Base-by-base conservation (phyloP, 345 rosid species). In the Boechera divaricarpa region DNA sequence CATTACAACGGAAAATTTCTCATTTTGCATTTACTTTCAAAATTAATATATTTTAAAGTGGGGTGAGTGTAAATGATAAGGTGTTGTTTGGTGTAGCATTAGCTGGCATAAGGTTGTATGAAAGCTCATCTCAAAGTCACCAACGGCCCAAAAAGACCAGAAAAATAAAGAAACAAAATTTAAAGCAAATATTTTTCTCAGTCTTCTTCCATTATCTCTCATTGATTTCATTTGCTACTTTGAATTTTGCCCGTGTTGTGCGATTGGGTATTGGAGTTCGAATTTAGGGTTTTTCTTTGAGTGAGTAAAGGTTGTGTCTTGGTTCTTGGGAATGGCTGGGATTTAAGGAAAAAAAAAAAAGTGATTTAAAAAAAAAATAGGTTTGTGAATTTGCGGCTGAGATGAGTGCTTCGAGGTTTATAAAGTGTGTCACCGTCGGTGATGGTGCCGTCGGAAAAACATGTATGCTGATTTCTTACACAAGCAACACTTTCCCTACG, bases 381-480 rank as follows among this genome's bases (percentile, higher is more conserved):
- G 1, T 59, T 58, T 63, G 1, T 57, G 53, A 39, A 57, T 52
- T 67, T 72, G 55, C 63, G 60, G 72, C 21, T 61, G 71, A 77
- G 77, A 94, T 91, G 97, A 91, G 92, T 60, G 97, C 98, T 45
- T 91, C 94, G 44, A 87, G 94, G 89, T 94, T 92, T 84, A 91
- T 91, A 13, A 94, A 94, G 97, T 94, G 98, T 83, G 97, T 90
- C 10, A 94, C 98, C 36, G 98, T 94, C 78, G 97, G 98, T 71
- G 98, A 94, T 48, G 97, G 96, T 6, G 98, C 97, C 45, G 98
- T 94, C 54, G 98, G 97, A 16, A 94, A 94, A 75, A 94, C 98
- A 15, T 92, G 98, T 85, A 72, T 94, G 90, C 87, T 94, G 70
- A 91, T 91, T 77, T 94, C 98, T 65, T 94, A 94, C 77, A 91